Evolutionary conservation across 1,284 basidiomycete genomes (phyloP).

Genomic region (Afroboletus lepidellus): DNA sequence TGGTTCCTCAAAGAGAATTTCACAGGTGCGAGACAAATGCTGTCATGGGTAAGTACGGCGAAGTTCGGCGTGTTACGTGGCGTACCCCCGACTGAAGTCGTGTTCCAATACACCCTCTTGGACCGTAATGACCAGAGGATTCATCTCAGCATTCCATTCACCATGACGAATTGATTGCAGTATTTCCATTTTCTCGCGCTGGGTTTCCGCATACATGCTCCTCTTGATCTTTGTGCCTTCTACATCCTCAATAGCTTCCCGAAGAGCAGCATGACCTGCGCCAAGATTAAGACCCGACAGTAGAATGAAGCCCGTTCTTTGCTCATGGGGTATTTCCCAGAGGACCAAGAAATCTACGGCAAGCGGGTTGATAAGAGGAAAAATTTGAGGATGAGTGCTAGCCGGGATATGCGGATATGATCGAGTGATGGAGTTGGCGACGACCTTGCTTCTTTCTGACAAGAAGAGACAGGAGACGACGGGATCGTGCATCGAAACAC

Average conservation of each 20-base stretch:
- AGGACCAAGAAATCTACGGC: conserved; percentile 72
- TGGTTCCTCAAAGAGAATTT: conserved; percentile 66
- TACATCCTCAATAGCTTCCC: conserved; percentile 53
- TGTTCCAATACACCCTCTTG: conserved; percentile 48
- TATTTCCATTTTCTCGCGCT: conserved; percentile 65
- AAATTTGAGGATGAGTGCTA: conserved; percentile 54
- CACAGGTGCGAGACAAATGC: conserved; percentile 56
- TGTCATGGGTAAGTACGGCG: conserved; percentile 31
- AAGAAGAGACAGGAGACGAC: conserved; percentile 48
- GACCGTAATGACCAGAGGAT: conserved; percentile 62
- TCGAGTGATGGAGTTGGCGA: conserved; percentile 37
- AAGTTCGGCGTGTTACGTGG: neutral
- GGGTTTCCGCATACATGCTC: conserved; percentile 89
- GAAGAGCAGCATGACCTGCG: conserved; percentile 63
- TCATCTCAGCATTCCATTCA: conserved; percentile 77
- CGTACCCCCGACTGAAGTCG: conserved; percentile 67
- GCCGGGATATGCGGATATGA: conserved; percentile 65
- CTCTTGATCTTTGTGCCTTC: conserved; percentile 66
- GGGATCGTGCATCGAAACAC: conserved; percentile 32
- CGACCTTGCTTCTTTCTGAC: conserved; percentile 45
- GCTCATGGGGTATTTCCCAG: conserved; percentile 64
- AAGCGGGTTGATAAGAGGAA: conserved; percentile 76
- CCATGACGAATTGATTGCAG: conserved; percentile 64
- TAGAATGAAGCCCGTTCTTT: conserved; percentile 60
- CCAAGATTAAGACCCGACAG: conserved; percentile 63